Evolutionary conservation across 1,284 basidiomycete genomes (phyloP), one percentile per base, ranked within the genome.

Genomic region (Farysia itapuensis): DNA sequence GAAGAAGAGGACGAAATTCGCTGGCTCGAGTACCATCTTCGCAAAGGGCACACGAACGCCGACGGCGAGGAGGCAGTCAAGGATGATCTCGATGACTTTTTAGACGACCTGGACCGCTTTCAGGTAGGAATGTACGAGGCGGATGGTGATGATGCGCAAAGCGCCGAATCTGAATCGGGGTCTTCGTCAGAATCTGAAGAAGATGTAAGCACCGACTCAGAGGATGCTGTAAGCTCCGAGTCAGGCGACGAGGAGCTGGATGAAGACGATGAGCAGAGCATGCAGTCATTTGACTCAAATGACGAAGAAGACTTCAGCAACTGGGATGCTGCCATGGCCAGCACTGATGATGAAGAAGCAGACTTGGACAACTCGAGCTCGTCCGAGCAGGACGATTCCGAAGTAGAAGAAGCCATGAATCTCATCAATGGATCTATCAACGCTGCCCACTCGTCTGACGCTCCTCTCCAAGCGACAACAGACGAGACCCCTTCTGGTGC

Each of bases 1-100:
- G 63, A 74, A 12, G 74, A 76, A 23, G 72, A 75, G 29, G 71
- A 76, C 33, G 74, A 76, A 47, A 76, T 76, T 24, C 47, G 57
- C 2, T 76, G 74, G 74, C 54, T 76, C 7, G 74, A 76, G 32
- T 56, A 65, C 20, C 63, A 70, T 21, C 44, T 76, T 16, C 56
- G 53, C 1, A 57, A 56, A 16, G 43, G 44, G 18, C 6, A 16
- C 15, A 11, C 20, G 8, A 23, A 23, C n/a, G 36, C 48, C 11
- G 23, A 37, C 12, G 60, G 52, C 3, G 23, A 48, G 15, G 53
- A 54, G 26, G 54, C 43, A 20, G 60, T 66, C 6, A 37, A 44
- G 9, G 70, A 70, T 34, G 67, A 70, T 35, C 20, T 70, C 33
- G 67, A 70, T 30, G 66, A 57, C 25, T 57, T 73, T 23, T 29